A percentile compares a stretch with the other conserved stretches of the same genome.
phyloP scores from a whole-genome alignment of 176 grass and related monocot species.

The Neostapfia colusana region DNA sequence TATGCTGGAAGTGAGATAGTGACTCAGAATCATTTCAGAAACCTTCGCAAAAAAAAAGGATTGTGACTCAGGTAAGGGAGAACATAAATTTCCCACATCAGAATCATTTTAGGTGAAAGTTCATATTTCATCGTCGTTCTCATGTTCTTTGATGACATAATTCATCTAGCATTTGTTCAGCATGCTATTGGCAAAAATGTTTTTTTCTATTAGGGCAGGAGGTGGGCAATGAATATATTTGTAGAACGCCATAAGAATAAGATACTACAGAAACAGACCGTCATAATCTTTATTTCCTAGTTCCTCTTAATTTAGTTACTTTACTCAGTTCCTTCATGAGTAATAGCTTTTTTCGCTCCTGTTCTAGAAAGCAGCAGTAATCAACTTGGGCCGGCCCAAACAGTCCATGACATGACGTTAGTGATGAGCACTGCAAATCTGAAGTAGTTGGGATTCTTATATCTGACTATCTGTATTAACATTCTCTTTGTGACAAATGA shows the following conservation, averaged over 20 bases:
- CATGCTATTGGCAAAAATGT: neutral
- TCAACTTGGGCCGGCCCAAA: neutral
- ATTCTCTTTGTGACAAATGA: constrained; percentile 30
- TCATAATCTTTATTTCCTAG: neutral
- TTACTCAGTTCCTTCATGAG: neutral
- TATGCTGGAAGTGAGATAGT: too few relatives aligned
- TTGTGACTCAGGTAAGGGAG: neutral
- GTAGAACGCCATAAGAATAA: neutral
- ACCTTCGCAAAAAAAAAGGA: neutral
- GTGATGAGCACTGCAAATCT: constrained; percentile 36
- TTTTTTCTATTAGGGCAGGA: neutral
- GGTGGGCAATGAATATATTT: constrained; percentile 2
- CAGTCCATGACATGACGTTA: neutral
- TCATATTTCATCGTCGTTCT: constrained; percentile 10
- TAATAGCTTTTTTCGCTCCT: neutral
- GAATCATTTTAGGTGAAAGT: constrained; percentile 18
- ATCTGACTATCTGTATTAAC: constrained; percentile 2
- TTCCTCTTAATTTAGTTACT: constrained; percentile 10
- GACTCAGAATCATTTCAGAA: too few relatives aligned
- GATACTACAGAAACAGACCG: neutral
- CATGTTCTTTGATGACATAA: constrained; percentile 18
- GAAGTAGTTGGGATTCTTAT: constrained; percentile 40
- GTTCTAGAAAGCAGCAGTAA: neutral
- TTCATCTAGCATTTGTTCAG: constrained; percentile 13
- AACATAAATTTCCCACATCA: constrained; percentile 1